phyloP scores from a whole-genome alignment of 352 stramenopile species.

The Phytophthora cactorum region DNA sequence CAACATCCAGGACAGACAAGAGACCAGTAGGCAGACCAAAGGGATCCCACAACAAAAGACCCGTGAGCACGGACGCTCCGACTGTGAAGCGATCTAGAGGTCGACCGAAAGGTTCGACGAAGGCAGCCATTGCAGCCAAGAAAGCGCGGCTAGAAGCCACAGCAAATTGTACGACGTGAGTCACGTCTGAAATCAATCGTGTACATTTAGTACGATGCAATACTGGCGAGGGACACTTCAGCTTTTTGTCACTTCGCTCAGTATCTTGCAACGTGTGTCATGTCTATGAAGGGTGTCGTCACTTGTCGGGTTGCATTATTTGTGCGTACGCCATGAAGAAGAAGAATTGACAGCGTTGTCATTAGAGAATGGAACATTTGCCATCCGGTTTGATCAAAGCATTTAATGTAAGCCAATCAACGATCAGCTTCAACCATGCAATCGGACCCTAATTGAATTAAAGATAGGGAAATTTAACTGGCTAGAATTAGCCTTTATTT shows the following conservation, averaged over 20 bases:
- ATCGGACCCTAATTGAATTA: too few relatives aligned
- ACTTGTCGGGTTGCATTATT: neutral
- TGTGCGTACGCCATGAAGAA: too few relatives aligned
- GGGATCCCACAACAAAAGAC: slow-evolving; percentile 13
- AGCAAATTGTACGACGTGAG: slow-evolving; percentile 8
- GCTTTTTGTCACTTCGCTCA: neutral
- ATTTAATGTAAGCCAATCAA: too few relatives aligned
- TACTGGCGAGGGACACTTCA: slow-evolving; percentile 8
- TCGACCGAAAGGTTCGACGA: slow-evolving; percentile 33
- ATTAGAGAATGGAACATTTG: too few relatives aligned
- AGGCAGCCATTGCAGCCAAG: slow-evolving; percentile 28
- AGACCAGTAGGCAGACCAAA: slow-evolving; percentile 20
- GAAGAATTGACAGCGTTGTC: neutral
- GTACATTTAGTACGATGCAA: slow-evolving; percentile 12
- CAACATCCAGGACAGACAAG: slow-evolving; percentile 6
- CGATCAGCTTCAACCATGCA: too few relatives aligned
- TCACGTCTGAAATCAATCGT: neutral
- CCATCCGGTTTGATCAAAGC: too few relatives aligned
- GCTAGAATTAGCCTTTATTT: too few relatives aligned
- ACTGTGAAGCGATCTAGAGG: slow-evolving; percentile 19
- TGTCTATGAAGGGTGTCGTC: slow-evolving; percentile 9
- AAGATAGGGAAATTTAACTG: too few relatives aligned
- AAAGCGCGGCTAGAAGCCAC: slow-evolving; percentile 16
- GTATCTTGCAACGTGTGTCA: slow-evolving; percentile 10
- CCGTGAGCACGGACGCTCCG: slow-evolving; percentile 4